Base-by-base conservation (phyloP, 495 filamentous ascomycete species). In the Podospora pseudoanserina region DNA sequence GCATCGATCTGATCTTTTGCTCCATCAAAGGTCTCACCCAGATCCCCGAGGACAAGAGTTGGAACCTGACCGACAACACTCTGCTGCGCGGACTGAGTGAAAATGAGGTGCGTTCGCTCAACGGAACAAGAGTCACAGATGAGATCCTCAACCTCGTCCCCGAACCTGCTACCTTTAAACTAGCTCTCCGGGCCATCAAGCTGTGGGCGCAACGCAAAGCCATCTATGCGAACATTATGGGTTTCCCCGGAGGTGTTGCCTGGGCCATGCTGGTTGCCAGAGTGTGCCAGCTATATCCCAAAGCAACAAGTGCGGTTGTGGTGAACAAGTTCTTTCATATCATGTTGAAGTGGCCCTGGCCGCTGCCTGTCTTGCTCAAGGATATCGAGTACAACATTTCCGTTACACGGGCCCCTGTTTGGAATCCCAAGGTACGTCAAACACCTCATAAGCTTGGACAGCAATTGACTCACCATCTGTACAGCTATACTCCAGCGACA, bases 221-320 rank as follows among this genome's bases (percentile, higher is more conserved):
- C 13, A 91, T 98, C 19, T 97, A 97, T 76, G 91, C 92, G 63
- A 97, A 97, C 72, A 91, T 99, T 68, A 92, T 97, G 66, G 95
- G 95, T 18, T 99, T 93, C 71, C 96, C 95, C 11, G 95, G 95
- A 67, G 95, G 95, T 79, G 93, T 99, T 61, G 95, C 95, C 20
- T 99, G 94, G 92, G 95, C 94, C 32, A 97, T 99, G 90, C 82
- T 98, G 72, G 93, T 98, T 20, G 95, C 95, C 26, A 84, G 95
- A 67, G 92, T 98, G 59, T 99, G 95, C 75, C 95, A 99, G 77
- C 83, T 98, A n/a, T 99, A 97, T 80, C 95, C 95, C 18, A 92
- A 91, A 75, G 95, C 96, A 18, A 90, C 91, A 9, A 91, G 90
- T 53, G 90, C 94, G 16, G 88, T 91, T 18, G 88, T 99, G 34